phyloP scores from a whole-genome alignment of 352 stramenopile species.

The Phytophthora sp. region DNA sequence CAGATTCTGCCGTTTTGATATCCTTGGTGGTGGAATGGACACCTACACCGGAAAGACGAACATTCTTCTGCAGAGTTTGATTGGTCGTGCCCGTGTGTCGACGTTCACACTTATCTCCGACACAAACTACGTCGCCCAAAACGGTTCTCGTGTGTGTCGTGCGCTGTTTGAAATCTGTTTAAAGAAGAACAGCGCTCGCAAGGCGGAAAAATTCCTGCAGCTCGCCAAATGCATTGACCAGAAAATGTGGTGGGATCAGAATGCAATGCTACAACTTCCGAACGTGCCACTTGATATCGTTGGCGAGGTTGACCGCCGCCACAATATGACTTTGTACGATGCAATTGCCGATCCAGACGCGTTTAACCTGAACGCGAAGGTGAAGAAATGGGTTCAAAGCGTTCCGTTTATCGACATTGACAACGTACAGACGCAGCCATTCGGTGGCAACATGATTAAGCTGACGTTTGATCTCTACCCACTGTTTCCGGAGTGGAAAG shows the following conservation, averaged over 20 bases:
- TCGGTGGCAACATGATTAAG: slow-evolving; percentile 95
- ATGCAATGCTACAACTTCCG: slow-evolving; percentile 94
- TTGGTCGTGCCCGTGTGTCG: slow-evolving; percentile 81
- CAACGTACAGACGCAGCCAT: slow-evolving; percentile 91
- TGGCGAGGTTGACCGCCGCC: slow-evolving; percentile 75
- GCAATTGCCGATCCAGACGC: slow-evolving; percentile 44
- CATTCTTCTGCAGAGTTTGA: slow-evolving; percentile 94
- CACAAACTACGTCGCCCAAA: slow-evolving; percentile 99
- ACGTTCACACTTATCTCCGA: slow-evolving; percentile 99
- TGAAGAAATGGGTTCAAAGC: slow-evolving; percentile 70
- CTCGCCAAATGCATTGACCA: slow-evolving; percentile 98
- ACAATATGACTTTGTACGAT: slow-evolving; percentile 76
- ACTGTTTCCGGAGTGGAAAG: slow-evolving; percentile 78
- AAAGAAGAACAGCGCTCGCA: slow-evolving; percentile 85
- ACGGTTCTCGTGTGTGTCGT: slow-evolving; percentile 96
- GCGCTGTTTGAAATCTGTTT: slow-evolving; percentile 99
- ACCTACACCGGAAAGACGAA: slow-evolving; percentile 95
- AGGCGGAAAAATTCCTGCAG: slow-evolving; percentile 94
- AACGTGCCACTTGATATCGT: slow-evolving; percentile 90
- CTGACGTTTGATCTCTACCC: slow-evolving; percentile 84
- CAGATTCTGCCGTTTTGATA: slow-evolving; percentile 89
- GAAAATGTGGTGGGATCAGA: slow-evolving; percentile 97
- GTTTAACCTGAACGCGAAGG: slow-evolving; percentile 56
- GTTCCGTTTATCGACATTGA: slow-evolving; percentile 75
- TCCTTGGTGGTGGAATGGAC: slow-evolving; percentile 92